A percentile compares a stretch with the other conserved stretches of the same genome.
Conservation (phyloP, 2,329 filamentous ascomycete genomes). For the Anisogramma anomala region DNA sequence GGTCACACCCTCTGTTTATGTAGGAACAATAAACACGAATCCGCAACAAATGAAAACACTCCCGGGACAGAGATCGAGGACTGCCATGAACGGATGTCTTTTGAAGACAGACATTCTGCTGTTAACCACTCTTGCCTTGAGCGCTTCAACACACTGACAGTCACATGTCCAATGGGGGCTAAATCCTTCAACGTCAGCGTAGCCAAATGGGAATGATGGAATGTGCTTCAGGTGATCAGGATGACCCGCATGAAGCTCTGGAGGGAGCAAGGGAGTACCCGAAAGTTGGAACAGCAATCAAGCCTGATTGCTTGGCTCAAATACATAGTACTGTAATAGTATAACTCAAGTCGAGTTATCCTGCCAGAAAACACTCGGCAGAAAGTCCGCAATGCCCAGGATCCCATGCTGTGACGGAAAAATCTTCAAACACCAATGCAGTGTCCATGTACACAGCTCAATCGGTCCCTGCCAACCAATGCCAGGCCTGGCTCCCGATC, state of each 20-base stretch:
- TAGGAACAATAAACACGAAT: no score
- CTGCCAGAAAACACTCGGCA: no score
- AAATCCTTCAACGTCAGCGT: conserved; percentile 7
- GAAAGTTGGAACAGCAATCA: conserved; percentile 1
- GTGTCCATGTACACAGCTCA: not conserved
- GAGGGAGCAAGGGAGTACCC: not conserved
- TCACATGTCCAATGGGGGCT: no score
- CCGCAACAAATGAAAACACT: no score
- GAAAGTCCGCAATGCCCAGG: conserved; percentile 12
- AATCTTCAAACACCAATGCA: conserved; percentile 1
- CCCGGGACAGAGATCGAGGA: no score
- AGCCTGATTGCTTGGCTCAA: not conserved
- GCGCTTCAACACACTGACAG: no score
- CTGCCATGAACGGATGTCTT: no score
- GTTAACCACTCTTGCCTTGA: no score
- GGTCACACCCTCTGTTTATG: no score
- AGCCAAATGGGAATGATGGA: not conserved
- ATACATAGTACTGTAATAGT: conserved; percentile 10
- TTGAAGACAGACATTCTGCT: no score
- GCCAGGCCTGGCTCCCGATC: not conserved
- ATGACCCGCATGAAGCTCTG: not conserved
- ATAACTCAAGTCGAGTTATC: no score
- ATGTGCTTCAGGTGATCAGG: no score
- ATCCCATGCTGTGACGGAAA: conserved; percentile 1
- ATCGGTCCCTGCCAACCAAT: conserved; percentile 5